These are phyloP conservation scores for Botrytis porri DNA, from an alignment of 2,329 filamentous ascomycete species.

Conservation along the genomic window DNA sequence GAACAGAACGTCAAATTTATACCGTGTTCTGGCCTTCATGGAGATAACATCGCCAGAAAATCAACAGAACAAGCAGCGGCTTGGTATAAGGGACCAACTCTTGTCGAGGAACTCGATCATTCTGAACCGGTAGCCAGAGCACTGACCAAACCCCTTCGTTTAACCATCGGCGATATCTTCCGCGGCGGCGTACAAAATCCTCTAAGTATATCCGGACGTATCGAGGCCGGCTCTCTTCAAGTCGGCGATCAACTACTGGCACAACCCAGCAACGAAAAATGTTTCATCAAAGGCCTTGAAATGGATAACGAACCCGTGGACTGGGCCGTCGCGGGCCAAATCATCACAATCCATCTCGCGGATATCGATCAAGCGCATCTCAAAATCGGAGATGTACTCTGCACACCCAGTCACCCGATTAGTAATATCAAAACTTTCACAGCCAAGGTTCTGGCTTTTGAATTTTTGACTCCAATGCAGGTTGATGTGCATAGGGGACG, in stretches of 20 bases:
- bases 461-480: conserved; percentile 82
- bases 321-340: conserved; percentile 92
- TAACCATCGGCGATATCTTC: conserved; percentile 88
- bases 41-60: conserved; percentile 74
- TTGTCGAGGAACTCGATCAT: conserved; percentile 82
- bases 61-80: conserved; percentile 54
- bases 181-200: conserved; percentile 75
- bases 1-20: conserved; percentile 80
- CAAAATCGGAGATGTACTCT: conserved; percentile 82
- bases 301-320: conserved; percentile 70
- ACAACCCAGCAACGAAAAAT: conserved; percentile 78
- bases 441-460: conserved; percentile 83
- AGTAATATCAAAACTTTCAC: conserved; percentile 70
- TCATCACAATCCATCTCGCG: conserved; percentile 75
- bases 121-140: conserved; percentile 70
- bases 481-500: conserved; percentile 87
- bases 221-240: conserved; percentile 82
- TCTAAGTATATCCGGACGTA: conserved; percentile 78
- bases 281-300: conserved; percentile 77
- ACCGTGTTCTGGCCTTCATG: conserved; percentile 83
- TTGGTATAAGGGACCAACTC: conserved; percentile 79
- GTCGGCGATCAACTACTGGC: conserved; percentile 75
- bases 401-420: conserved; percentile 65
- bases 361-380: conserved; percentile 85
- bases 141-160: conserved; percentile 74